Conservation (phyloP, 2,329 filamentous ascomycete genomes). For the Ploettnerulaceae sp. region DNA sequence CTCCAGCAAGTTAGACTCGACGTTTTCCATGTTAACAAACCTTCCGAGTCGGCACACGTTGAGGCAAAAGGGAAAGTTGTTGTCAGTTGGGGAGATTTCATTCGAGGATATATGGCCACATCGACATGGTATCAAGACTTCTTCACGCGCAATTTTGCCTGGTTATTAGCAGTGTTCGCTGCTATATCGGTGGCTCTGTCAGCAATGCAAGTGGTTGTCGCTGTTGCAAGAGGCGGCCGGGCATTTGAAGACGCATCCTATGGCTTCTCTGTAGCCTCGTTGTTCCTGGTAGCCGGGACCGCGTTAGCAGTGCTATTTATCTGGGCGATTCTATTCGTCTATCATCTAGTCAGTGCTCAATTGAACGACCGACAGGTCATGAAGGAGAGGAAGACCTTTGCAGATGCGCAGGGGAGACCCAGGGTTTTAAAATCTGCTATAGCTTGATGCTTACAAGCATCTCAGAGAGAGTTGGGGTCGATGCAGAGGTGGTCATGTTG, state of each 20-base stretch:
- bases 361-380: constrained; percentile 13
- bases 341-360: constrained; percentile 12
- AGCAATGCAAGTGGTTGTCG: constrained; percentile 46
- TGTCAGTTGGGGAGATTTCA: constrained; percentile 4
- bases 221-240: constrained; percentile 24
- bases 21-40: too few species aligned
- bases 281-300: constrained; percentile 9
- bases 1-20: too few species aligned
- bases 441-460: not conserved
- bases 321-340: constrained; percentile 13
- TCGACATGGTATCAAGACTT: constrained; percentile 38
- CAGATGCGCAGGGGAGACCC: constrained; percentile 7
- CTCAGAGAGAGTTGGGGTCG: too few species aligned
- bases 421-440: not conserved
- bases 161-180: constrained; percentile 39
- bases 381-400: constrained; percentile 9
- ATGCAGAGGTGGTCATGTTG: too few species aligned
- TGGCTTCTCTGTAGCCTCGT: constrained; percentile 14
- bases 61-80: too few species aligned
- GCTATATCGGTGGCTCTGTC: constrained; percentile 43
- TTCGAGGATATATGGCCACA: constrained; percentile 17
- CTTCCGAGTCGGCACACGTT: too few species aligned
- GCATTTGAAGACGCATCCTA: constrained; percentile 14
- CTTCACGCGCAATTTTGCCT: constrained; percentile 41
- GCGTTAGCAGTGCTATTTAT: constrained; percentile 9